Evolutionary conservation across 352 stramenopile species (phyloP), one percentile per base, ranked within the genome.

Genomic region (Globisporangium barbulae): DNA sequence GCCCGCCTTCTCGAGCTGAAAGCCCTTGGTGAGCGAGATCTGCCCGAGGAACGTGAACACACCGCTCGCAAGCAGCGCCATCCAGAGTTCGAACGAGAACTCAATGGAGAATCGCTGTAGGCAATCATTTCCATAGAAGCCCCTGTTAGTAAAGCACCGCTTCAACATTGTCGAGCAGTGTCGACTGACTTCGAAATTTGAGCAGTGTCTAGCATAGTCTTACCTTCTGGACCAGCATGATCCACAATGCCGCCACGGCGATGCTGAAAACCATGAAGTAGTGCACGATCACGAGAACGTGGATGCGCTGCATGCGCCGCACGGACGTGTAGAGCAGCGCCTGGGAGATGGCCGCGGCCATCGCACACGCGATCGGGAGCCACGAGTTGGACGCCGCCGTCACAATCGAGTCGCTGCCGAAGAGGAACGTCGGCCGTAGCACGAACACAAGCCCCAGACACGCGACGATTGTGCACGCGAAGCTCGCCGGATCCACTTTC

Each of bases 1-100:
- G 31, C 82, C 84, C 8, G 75, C 78, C 54, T 88, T 83, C 50
- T 90, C 84, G 5, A 90, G 65, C 57, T 93, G 81, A 52, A 93
- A 87, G 15, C 84, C 84, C 41, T 78, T 75, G 10, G 84, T 91
- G 39, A 93, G 70, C 31, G 75, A 74, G 37, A 87, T 48, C 69
- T 93, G 81, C 0, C 78, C 81, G 10, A 84, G 21, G 45, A 90
- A 93, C 1, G 71, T 74, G 54, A 39, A 64, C n/a, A 68, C 52
- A 5, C 83, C 81, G 1, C 68, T 80, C 30, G 70, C 79, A 5
- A 85, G 39, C 37, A 81, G 76, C 2, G 73, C 69, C 59, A 74
- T 63, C 76, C 80, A 87, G 1, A 89, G 63, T 19, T 65, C 56
- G 33, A 81, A 70, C 13, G 69, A 66, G 57, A 70, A 17, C 33